Conservation (phyloP, 164 flowering plant species). For the Malania oleifera region DNA sequence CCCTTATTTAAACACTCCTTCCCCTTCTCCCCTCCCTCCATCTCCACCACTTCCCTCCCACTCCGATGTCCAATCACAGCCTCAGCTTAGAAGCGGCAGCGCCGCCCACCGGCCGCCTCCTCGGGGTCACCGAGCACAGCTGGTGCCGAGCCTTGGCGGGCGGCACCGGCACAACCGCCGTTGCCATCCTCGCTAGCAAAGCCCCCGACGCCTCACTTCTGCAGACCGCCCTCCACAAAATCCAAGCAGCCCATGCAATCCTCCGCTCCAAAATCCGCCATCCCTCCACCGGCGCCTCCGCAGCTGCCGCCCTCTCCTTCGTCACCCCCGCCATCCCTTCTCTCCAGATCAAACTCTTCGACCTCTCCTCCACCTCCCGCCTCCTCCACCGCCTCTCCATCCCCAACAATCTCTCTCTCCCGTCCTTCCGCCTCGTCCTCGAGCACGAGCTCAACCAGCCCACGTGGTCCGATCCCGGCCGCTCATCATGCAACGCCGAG, state of each 20-base stretch:
- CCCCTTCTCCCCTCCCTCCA: no score
- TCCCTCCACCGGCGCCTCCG: conserved; percentile 11
- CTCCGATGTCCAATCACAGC: no score
- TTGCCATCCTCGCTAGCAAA: conserved; percentile 53
- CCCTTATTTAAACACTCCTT: no score
- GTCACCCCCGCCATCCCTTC: conserved; percentile 27
- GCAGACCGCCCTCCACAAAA: conserved; percentile 47
- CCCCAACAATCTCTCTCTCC: neutral
- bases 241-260: conserved; percentile 66
- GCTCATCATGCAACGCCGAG: no score
- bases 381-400: conserved; percentile 17
- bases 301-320: conserved; percentile 35
- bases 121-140: conserved; percentile 67
- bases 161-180: conserved; percentile 87
- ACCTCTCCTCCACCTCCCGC: conserved; percentile 34
- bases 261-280: conserved; percentile 61
- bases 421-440: conserved; percentile 46
- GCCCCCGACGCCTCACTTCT: conserved; percentile 32
- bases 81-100: neutral
- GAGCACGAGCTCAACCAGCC: conserved; percentile 66
- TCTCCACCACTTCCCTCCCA: no score
- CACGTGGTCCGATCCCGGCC: conserved; percentile 39
- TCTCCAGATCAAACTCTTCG: conserved; percentile 38
- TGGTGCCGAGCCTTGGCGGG: conserved; percentile 74
- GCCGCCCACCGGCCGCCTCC: conserved; percentile 27